Percentiles rank a stretch among this genome's conserved stretches.
phyloP scores from a whole-genome alignment of 768 basidiomycete genomes.

The Suillus decipiens region DNA sequence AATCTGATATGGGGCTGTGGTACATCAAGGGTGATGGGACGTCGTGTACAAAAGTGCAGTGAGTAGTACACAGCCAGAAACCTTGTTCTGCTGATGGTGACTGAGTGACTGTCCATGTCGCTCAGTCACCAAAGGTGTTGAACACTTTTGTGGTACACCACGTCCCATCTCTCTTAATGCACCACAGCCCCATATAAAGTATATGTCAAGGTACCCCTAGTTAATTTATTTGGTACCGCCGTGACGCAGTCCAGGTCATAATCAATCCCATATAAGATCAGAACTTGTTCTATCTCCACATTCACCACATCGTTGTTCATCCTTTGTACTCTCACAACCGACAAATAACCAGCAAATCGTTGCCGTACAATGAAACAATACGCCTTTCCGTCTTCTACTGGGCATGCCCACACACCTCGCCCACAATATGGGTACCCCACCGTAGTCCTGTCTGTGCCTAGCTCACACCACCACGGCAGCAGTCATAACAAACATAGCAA shows the following conservation, averaged over 20 bases:
- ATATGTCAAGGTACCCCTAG: no score
- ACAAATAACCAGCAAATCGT: not conserved
- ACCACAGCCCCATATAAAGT: no score
- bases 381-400: conserved; percentile 22
- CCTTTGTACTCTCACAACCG: not conserved
- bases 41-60: no score
- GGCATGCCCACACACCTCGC: conserved; percentile 8
- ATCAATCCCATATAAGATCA: not conserved
- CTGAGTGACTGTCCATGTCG: no score
- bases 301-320: not conserved
- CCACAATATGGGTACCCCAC: conserved; percentile 3
- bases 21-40: no score
- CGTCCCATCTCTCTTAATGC: no score
- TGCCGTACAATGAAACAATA: conserved; percentile 21
- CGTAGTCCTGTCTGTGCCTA: conserved; percentile 16
- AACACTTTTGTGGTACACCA: no score
- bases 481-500: no score
- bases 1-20: no score
- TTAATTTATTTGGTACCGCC: not conserved
- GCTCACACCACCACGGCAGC: conserved; percentile 20
- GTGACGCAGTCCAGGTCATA: conserved; percentile 1
- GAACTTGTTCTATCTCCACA: not conserved
- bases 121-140: no score
- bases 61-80: no score
- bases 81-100: no score